Evolutionary conservation across 2,329 filamentous ascomycete species (phyloP).

Genomic region (Emmonsia crescens): DNA sequence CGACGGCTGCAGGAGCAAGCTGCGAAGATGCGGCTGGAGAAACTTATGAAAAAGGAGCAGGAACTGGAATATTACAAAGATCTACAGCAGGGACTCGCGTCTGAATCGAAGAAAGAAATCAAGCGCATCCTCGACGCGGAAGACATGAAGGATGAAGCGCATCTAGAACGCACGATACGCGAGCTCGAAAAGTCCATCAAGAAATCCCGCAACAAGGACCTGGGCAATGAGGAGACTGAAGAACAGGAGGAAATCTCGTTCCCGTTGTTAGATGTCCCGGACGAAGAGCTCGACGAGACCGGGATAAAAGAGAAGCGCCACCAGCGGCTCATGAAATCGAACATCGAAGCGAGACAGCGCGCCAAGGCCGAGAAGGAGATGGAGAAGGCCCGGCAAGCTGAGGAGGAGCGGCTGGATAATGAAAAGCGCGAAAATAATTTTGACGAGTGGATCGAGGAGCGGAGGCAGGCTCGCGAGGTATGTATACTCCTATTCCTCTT

Average conservation of each 20-base stretch:
- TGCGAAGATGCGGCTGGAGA: slow-evolving; percentile 92
- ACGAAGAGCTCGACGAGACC: slow-evolving; percentile 87
- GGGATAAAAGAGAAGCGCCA: slow-evolving; percentile 85
- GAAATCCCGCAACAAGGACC: slow-evolving; percentile 83
- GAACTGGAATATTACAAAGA: slow-evolving; percentile 90
- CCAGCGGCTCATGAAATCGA: slow-evolving; percentile 86
- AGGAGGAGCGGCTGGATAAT: slow-evolving; percentile 72
- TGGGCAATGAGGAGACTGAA: slow-evolving; percentile 71
- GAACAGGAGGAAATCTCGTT: slow-evolving; percentile 76
- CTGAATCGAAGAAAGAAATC: slow-evolving; percentile 82
- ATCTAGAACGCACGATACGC: slow-evolving; percentile 72
- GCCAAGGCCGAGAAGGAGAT: slow-evolving; percentile 93
- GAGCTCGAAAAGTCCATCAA: slow-evolving; percentile 86
- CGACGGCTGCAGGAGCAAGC: slow-evolving; percentile 88
- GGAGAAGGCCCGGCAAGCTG: slow-evolving; percentile 72
- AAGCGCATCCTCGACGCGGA: slow-evolving; percentile 77
- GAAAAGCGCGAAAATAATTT: slow-evolving; percentile 76
- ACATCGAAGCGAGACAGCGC: slow-evolving; percentile 83
- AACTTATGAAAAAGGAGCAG: slow-evolving; percentile 88
- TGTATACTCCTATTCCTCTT: not conserved
- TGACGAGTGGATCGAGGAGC: slow-evolving; percentile 76
- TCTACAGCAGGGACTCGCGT: slow-evolving; percentile 59
- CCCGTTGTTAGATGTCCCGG: slow-evolving; percentile 75
- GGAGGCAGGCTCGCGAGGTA: slow-evolving; percentile 57
- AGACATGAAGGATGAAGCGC: slow-evolving; percentile 82